Base-by-base conservation (phyloP, 192 early-diverging fungal genomes). In the Coemansia aciculifera region DNA sequence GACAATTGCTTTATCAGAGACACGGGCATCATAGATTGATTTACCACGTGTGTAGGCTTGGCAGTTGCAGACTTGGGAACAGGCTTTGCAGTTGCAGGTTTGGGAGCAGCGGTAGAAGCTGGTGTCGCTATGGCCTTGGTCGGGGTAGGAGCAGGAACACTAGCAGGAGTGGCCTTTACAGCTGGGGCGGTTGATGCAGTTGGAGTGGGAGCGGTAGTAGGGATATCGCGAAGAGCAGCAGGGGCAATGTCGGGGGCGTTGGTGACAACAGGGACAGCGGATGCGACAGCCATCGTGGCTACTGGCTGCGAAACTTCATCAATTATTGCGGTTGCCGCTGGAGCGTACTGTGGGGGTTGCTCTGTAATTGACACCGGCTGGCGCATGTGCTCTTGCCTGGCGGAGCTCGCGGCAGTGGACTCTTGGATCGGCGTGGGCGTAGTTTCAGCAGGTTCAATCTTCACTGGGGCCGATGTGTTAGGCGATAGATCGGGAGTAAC, bases 1-100 rank as follows among this genome's bases (percentile, higher is more conserved):
- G 66, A 4, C 0, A 38, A 36, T n/a, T 59, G 40, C 42, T 66
- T 66, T 39, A 66, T 63, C 23, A 73, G 59, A 19, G 71, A 72
- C n/a, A 69, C 64, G 12, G 76, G 67, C 57, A 65, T 42, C 71
- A 78, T 72, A 9, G 15, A 37, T 4, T 46, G 36, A 34, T 39
- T 60, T 17, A 38, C 34, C 21, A 17, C 59, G 19, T 9, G n/a
- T n/a, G 34, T 61, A 3, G 66, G 44, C 3, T 24, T 38, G 2
- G 54, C 7, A 5, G 21, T 38, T 1, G 39, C 19, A 3, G 65
- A n/a, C 8, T 21, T 60, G 3, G 52, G 15, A 10, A 43, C 27
- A 9, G 67, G 46, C 9, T 37, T 39, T 8, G 56, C 1, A 3
- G 19, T 38, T 1, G 31, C 43, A 9, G 67, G 46, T 5, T 37